Conservation (phyloP, 805 yeast species). For the Zygosaccharomyces lentus region DNA sequence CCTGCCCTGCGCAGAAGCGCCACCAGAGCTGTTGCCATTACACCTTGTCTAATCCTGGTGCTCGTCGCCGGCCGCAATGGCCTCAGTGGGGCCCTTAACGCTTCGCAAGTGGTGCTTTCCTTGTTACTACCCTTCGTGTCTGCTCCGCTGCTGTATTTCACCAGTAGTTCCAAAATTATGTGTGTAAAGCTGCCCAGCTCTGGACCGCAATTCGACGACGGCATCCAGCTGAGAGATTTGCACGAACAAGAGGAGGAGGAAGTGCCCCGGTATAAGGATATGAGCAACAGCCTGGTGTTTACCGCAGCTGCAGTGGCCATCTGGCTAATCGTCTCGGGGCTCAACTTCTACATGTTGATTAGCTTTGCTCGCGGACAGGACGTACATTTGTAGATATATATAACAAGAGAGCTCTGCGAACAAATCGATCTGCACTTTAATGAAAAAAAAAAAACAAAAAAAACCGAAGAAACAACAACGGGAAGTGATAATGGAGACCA, state of each 20-base stretch:
- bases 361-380: slow-evolving; percentile 46
- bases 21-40: slow-evolving; percentile 78
- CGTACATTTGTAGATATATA: slow-evolving; percentile 30
- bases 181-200: slow-evolving; percentile 39
- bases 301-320: slow-evolving; percentile 50
- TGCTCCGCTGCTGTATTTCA: slow-evolving; percentile 82
- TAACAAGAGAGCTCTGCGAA: neutral
- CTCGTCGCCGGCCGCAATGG: slow-evolving; percentile 78
- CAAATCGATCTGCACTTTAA: neutral
- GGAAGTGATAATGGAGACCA: slow-evolving; percentile 15
- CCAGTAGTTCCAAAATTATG: slow-evolving; percentile 67
- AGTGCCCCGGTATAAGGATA: slow-evolving; percentile 32
- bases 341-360: slow-evolving; percentile 61
- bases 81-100: slow-evolving; percentile 67
- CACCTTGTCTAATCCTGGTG: slow-evolving; percentile 79
- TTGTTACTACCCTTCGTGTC: slow-evolving; percentile 78
- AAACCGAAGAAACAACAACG: neutral
- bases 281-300: slow-evolving; percentile 45
- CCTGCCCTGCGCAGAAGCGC: slow-evolving; percentile 78
- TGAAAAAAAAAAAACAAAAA: neutral
- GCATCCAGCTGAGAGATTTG: slow-evolving; percentile 10
- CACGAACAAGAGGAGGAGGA: slow-evolving; percentile 5
- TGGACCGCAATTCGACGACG: slow-evolving; percentile 5
- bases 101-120: slow-evolving; percentile 80
- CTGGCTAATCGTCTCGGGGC: slow-evolving; percentile 63